Evolutionary conservation across 768 basidiomycete genomes (phyloP), one percentile per base, ranked within the genome.

Genomic region (Leccinum sublutescens): DNA sequence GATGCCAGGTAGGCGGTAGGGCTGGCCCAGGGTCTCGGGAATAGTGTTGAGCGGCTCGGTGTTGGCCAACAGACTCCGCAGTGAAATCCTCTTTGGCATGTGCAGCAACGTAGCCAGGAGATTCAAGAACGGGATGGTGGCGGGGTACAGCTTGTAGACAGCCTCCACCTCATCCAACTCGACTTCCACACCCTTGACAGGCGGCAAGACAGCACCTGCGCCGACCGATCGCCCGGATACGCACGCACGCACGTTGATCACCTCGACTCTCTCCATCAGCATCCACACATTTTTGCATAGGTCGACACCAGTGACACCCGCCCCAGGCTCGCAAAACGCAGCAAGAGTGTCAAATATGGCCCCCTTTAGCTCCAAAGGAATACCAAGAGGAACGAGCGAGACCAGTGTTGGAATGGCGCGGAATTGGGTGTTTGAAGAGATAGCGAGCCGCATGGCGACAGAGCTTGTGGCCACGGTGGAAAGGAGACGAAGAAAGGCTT

Each of bases 301-400:
- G 66, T 95, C 91, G 12, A 88, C 83, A 5, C 90, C 92, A 0
- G 82, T 76, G 12, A 73, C 66, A 2, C 91, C 89, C 0, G 88
- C 91, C 10, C 91, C 92, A 7, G 92, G 88, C 55, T 85, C 81
- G 61, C 91, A 91, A 75, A 96, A 95, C 2, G 92, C 85, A 6
- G 89, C 82, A 9, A 95, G 77, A 0, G 91, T 84, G 45, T 91
- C 85, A 62, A 95, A 91, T 4, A 95, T 76, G 0, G 89, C 85
- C 5, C 92, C 94, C 64, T 96, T 96, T 52, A 96, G 79, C 66
- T 95, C 92, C n/a, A 95, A 79, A 1, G 93, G 91, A n/a, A 95
- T 81, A 11, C 87, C 81, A 1, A 91, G 79, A 2, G 90, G 89
- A 52, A 94, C 82, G 33, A 96, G 82, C 0, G 86, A 83, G 33